Base-by-base conservation (phyloP, 768 basidiomycete species). In the Phlebiopsis flavidoalba region DNA sequence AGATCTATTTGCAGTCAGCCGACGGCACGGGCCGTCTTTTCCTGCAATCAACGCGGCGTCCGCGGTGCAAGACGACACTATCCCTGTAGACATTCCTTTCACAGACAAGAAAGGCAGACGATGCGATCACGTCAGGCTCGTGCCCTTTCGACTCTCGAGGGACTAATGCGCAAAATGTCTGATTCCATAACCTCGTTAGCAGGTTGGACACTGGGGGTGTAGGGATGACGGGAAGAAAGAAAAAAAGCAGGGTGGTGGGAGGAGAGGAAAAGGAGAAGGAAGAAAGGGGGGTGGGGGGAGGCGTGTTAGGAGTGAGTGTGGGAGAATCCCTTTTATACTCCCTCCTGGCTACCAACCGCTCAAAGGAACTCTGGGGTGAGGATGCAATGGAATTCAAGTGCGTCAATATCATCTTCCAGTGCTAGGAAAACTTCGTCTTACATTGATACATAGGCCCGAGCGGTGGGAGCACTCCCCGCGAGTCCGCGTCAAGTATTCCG, bases 361-460 rank as follows among this genome's bases (percentile, higher is more conserved):
- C 77, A 8, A 76, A 77, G 62, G 72, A 68, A 6, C 68, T 88
- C 0, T 89, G 87, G 86, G 87, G 88, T 8, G 74, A 79, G 10
- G 86, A 89, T 67, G 81, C 84, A 0, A 52, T 60, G n/a, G 80
- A 84, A 51, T 90, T 88, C 77, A 82, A 70, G 86, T 84, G 58
- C 52, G 77, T 58, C 40, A 17, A 15, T 10, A n/a, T 14, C 33
- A 58, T 31, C 21, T 19, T 31, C 6, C 26, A 6, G 2, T 31
- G 2, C 26, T 3, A 31, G 26, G n/a, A n/a, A 31, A 45, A 33
- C 22, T n/a, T 12, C 15, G 26, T 33, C 35, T 52, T 8, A 46
- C 8, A 46, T 19, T 46, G 26, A 31, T 37, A 22, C 35, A 7
- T 60, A 88, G 85, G 64, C 88, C 88, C 0, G 87, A 88, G 63